These are phyloP conservation scores for Verticillium longisporum DNA, from an alignment of 2,329 filamentous ascomycete species.

Conservation along the genomic window DNA sequence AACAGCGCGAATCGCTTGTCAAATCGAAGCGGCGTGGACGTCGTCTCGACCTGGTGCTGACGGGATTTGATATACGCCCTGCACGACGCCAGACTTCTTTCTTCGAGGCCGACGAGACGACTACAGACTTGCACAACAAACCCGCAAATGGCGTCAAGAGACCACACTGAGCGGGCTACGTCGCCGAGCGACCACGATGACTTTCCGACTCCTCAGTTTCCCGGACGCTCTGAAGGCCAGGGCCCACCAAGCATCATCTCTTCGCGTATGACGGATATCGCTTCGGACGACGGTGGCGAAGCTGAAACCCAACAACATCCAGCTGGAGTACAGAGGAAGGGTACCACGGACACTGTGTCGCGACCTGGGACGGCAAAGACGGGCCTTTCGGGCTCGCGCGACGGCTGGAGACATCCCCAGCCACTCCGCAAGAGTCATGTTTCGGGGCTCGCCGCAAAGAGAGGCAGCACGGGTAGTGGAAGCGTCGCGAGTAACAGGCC, in stretches of 20 bases:
- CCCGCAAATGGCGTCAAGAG: slow-evolving; percentile 29
- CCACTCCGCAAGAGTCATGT: slow-evolving; percentile 46
- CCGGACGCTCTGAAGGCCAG: slow-evolving; percentile 29
- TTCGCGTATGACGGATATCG: slow-evolving; percentile 63
- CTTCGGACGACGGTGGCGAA: slow-evolving; percentile 47
- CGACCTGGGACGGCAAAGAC: slow-evolving; percentile 50
- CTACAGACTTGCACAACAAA: slow-evolving; percentile 3
- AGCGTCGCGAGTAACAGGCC: slow-evolving; percentile 31
- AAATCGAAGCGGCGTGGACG: not conserved
- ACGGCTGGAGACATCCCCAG: slow-evolving; percentile 32
- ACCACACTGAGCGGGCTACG: slow-evolving; percentile 23
- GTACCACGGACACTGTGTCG: slow-evolving; percentile 34
- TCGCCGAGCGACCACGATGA: slow-evolving; percentile 30
- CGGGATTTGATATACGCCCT: not conserved
- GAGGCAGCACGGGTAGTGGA: slow-evolving; percentile 28
- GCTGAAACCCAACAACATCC: slow-evolving; percentile 29
- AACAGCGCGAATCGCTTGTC: not conserved
- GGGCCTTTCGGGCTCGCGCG: slow-evolving; percentile 22
- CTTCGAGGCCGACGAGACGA: not conserved
- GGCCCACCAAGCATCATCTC: slow-evolving; percentile 62
- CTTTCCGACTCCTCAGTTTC: slow-evolving; percentile 32
- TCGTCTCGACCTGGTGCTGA: not conserved
- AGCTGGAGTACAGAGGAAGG: slow-evolving; percentile 10
- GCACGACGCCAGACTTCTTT: not conserved
- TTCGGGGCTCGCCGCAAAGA: slow-evolving; percentile 35